Base-by-base conservation (phyloP, 2,329 filamentous ascomycete species). In the Alternaria angustiovoidea region DNA sequence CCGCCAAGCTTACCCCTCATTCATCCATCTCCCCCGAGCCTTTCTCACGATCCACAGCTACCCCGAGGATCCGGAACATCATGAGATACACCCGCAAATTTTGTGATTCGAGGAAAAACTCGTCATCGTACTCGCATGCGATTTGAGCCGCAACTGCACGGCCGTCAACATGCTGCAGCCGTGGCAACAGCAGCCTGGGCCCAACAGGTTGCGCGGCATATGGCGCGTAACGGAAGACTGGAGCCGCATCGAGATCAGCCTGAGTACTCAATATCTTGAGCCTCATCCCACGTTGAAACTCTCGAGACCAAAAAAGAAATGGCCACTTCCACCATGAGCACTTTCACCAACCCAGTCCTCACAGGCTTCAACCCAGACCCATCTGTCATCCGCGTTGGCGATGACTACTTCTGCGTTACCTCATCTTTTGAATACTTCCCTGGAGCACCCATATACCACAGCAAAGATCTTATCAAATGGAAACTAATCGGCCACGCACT, bases 341-440 rank as follows among this genome's bases (percentile, higher is more conserved):
- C 44, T 18, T 64, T 52, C 18, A 28, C 41, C 48, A 59, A 62
- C 26, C 59, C 59, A 5, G 51, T 62, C 14, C 49, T 62, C 12
- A 32, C 54, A 0, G 84, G 84, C 4, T 85, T 81, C 72, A 80
- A 84, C 61, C 81, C 83, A 0, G 83, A 85, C 59, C 84, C 83
- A 0, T 82, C 81, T 3, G 79, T 85, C 34, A 63, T 83, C 20
- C 75, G 81, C 7, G 81, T 83, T 4, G 60, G 53, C 4, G 20
- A 41, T 1, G 74, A 73, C 8, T 85, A 83, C 67, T 84, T 82
- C 67, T 83, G 81, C 60, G 80, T 78, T 6, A 83, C 83, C 0
- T 86, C 85, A 0, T 84, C 81, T 0, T 87, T 86, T 61, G 80
- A 84, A 42, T 78, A 81, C 5, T 86, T 85, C 63, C 84, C 85